A percentile compares a stretch with the other conserved stretches of the same genome.
Conservation (phyloP, 371 early-diverging fungal genomes). For the Encephalitozoon hellem region DNA sequence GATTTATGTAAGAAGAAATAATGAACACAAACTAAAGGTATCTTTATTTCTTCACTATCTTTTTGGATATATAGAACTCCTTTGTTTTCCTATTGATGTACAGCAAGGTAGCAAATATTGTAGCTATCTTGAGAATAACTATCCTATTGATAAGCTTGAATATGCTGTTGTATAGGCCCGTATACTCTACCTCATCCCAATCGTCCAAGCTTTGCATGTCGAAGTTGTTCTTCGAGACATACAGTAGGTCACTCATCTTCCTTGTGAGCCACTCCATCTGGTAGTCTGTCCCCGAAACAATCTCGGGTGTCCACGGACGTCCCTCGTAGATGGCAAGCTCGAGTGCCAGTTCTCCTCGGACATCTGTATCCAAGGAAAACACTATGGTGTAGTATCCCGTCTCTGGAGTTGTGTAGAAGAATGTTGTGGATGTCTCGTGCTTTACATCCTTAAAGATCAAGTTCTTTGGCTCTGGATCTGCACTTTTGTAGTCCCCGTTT, state of each 20-base stretch:
- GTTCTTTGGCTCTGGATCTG: slow-evolving; percentile 15
- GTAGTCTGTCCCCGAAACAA: slow-evolving; percentile 54
- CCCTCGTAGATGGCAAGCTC: slow-evolving; percentile 50
- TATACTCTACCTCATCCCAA: slow-evolving; percentile 45
- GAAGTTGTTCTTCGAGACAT: slow-evolving; percentile 46
- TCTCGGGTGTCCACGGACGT: slow-evolving; percentile 42
- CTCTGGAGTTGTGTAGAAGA: slow-evolving; percentile 45
- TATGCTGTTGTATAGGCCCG: slow-evolving; percentile 34
- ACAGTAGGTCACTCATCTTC: slow-evolving; percentile 44
- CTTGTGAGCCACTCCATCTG: slow-evolving; percentile 43
- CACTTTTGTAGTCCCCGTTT: slow-evolving; percentile 8
- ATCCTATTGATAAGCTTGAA: slow-evolving; percentile 39
- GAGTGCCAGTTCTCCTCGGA: slow-evolving; percentile 21
- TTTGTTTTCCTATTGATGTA: slow-evolving; percentile 52
- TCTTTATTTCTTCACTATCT: slow-evolving; percentile 42
- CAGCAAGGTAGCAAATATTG: slow-evolving; percentile 47
- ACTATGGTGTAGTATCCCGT: slow-evolving; percentile 39
- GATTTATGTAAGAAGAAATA: slow-evolving; percentile 14
- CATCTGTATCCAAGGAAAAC: slow-evolving; percentile 30
- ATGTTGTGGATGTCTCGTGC: slow-evolving; percentile 34
- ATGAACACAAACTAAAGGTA: background rate
- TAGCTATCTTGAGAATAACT: slow-evolving; percentile 48
- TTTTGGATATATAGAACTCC: slow-evolving; percentile 51
- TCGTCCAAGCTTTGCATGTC: slow-evolving; percentile 47
- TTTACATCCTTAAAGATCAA: slow-evolving; percentile 40